Base-by-base conservation (phyloP, 2,329 filamentous ascomycete species). In the Pseudocercospora crystallina region DNA sequence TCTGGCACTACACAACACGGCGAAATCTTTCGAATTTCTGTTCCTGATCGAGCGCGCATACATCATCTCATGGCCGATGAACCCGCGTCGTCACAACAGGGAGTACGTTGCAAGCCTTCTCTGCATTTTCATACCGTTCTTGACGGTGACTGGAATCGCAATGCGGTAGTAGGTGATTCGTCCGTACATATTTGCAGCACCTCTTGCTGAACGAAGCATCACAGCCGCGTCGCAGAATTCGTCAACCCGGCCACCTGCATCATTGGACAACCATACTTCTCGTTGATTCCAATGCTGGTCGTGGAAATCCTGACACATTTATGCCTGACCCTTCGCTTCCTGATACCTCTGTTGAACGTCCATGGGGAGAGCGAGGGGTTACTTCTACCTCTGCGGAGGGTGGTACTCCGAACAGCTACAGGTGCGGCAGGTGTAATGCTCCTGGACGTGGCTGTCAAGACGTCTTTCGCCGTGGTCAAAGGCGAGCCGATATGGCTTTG, bases 31-130 rank as follows among this genome's bases (percentile, higher is more conserved):
- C 10, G 43, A 43, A 7, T 26, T 54, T 15, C 31, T 39, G 3
- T 50, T 54, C 47, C 43, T 54, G 5, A 51, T 54, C 32, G 51
- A 54, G 34, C 32, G 51, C 30, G 47, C 43, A 9, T 54, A 54
- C 35, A 51, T 54, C 39, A 54, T 54, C 26, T 43, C 47, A 17
- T 54, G 47, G 43, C 42, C 47, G 2, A 38, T 20, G 3, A 36
- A 33, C 13, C 42, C 47, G 10, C 43, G 51, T 20, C 35, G 44
- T 15, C 26, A 36, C 8, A 48, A 39, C 5, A 20, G 11, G n/a
- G 50, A 53, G 20, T 54, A 54, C 36, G 20, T 54, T 8, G n/a
- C 31, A 30, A 54, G 37, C 42, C 26, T 13, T 26, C 10, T 54
- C 30, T 17, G 30, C 37, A 49, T 54, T 12, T 35, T 54, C 5